These are phyloP conservation scores for Nadsonia commutata DNA, from an alignment of 1,139 yeast species.

Conservation along the genomic window DNA sequence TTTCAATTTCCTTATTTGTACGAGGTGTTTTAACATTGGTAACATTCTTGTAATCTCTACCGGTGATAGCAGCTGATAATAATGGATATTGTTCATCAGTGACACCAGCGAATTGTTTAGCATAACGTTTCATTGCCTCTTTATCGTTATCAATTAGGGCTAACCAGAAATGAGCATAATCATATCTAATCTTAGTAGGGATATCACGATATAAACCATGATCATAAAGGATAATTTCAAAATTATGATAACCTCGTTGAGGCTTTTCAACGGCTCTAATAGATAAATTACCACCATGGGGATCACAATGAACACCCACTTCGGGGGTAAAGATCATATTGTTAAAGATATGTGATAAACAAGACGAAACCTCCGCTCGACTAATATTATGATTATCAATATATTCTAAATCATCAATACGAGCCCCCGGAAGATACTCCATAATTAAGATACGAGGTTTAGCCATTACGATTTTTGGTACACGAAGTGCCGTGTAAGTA, in stretches of 20 bases:
- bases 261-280: slow-evolving; percentile 31
- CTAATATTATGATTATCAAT: slow-evolving; percentile 50
- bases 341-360: slow-evolving; percentile 82
- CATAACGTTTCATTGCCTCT: slow-evolving; percentile 53
- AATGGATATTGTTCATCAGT: slow-evolving; percentile 64
- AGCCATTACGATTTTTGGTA: slow-evolving; percentile 62
- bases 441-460: slow-evolving; percentile 60
- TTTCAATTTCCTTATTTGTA: slow-evolving; percentile 39
- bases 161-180: slow-evolving; percentile 87
- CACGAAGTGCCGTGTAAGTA: slow-evolving; percentile 54
- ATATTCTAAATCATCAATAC: slow-evolving; percentile 64
- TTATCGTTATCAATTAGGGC: slow-evolving; percentile 64
- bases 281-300: slow-evolving; percentile 94
- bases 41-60: slow-evolving; percentile 64
- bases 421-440: slow-evolving; percentile 73
- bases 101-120: slow-evolving; percentile 70
- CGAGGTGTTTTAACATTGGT: slow-evolving; percentile 43
- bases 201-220: slow-evolving; percentile 89
- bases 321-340: slow-evolving; percentile 90
- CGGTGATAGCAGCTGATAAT: slow-evolving; percentile 89
- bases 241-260: slow-evolving; percentile 37
- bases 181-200: slow-evolving; percentile 59
- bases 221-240: slow-evolving; percentile 83
- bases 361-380: slow-evolving; percentile 64
- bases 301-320: slow-evolving; percentile 91